These are phyloP conservation scores for Cladosporium phlei DNA, from an alignment of 2,329 filamentous ascomycete species.

Conservation along the genomic window DNA sequence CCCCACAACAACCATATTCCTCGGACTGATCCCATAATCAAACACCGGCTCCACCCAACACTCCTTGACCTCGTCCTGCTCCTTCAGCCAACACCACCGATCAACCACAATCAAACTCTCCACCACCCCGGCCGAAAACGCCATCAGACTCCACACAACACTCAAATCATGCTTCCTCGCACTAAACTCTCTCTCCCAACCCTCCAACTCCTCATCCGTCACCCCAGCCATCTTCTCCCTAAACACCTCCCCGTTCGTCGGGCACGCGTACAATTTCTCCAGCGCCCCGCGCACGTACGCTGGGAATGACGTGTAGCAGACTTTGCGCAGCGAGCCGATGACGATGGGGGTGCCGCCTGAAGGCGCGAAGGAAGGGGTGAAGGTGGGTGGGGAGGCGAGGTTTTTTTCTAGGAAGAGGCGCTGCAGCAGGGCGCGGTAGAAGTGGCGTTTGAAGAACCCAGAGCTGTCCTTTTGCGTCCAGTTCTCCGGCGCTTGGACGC, in stretches of 20 bases:
- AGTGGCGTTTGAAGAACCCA: slow-evolving; percentile 86
- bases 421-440: slow-evolving; percentile 85
- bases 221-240: slow-evolving; percentile 61
- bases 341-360: slow-evolving; percentile 65
- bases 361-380: slow-evolving; percentile 9
- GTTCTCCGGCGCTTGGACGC: slow-evolving; percentile 89
- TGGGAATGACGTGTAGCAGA: slow-evolving; percentile 68
- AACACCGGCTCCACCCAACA: slow-evolving; percentile 94
- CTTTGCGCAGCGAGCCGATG: slow-evolving; percentile 77
- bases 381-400: slow-evolving; percentile 58
- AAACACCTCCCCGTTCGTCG: slow-evolving; percentile 56
- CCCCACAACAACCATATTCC: slow-evolving; percentile 90
- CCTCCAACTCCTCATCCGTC: slow-evolving; percentile 68
- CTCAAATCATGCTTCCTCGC: slow-evolving; percentile 74
- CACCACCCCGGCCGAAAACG: slow-evolving; percentile 82
- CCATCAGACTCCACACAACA: slow-evolving; percentile 91
- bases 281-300: slow-evolving; percentile 78
- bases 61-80: slow-evolving; percentile 65
- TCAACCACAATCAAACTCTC: slow-evolving; percentile 89
- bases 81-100: slow-evolving; percentile 78
- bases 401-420: slow-evolving; percentile 84
- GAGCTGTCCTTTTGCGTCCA: slow-evolving; percentile 81
- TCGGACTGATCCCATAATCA: slow-evolving; percentile 76
- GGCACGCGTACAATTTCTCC: slow-evolving; percentile 63
- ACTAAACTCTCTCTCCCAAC: slow-evolving; percentile 63